Base-by-base conservation (phyloP, 2,329 filamentous ascomycete genomes). In the Aureobasidium sp. region DNA sequence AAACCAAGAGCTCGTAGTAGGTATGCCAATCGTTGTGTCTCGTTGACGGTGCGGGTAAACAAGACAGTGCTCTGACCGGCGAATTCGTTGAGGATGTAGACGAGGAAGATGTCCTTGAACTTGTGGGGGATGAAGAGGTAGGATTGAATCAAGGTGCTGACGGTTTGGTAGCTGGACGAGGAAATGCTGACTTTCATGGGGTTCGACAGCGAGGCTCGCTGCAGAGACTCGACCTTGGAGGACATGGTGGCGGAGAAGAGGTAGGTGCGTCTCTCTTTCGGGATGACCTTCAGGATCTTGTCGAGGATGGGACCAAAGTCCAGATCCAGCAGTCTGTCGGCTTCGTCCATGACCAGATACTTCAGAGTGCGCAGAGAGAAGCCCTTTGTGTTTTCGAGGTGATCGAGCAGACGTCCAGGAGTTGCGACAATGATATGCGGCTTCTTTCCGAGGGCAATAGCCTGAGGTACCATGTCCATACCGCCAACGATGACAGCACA, bases 171-270 rank as follows among this genome's bases (percentile, higher is more conserved):
- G 70, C 90, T 92, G 73, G 83, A 90, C 60, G 82, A 83, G 62
- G 85, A 90, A 69, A 96, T 87, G 70, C 86, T 89, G 61, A 97
- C 87, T 31, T 89, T 83, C 7, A 95, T 79, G 0, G 93, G 93
- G 67, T 95, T 91, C 46, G 85, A 85, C 59, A 99, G 79, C 63
- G 89, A 92, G 21, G 94, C 94, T 57, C 94, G 85, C 72, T 97
- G 94, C 49, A 99, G 78, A 57, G 86, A 90, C 74, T 97, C 94
- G 61, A 99, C 88, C 73, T 96, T 96, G 63, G 86, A 91, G 67
- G 86, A 91, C 82, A 97, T 93, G 13, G 94, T 99, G 1, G 94
- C 93, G 4, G 88, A 94, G 79, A 96, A 97, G 43, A 99, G 86
- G 70, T 87, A 94, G 0, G 94, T 97, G 42, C 86, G 76, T 45